Percentiles rank a stretch among this genome's conserved stretches.
Evolutionary conservation across 106 monocot species (phyloP).

Genomic region (Alisma plantagoaquatica): DNA sequence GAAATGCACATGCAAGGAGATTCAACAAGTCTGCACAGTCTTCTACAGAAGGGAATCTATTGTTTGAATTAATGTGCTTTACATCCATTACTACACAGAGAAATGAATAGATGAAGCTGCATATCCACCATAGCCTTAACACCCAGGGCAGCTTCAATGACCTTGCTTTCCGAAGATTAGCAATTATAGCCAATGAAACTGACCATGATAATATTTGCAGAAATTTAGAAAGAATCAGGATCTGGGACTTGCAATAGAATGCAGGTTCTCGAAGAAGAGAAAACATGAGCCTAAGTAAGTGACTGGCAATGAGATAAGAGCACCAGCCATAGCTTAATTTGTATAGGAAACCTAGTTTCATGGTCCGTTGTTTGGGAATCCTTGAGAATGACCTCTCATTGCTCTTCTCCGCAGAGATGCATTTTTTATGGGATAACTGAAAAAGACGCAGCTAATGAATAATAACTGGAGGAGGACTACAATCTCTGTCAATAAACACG

Average conservation of each 20-base stretch:
- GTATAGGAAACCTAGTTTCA: constrained; percentile 36
- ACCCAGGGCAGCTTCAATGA: constrained; percentile 37
- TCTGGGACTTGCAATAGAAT: constrained; percentile 17
- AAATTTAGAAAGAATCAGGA: constrained; percentile 31
- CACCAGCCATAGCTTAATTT: constrained; percentile 48
- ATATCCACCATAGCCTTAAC: constrained; percentile 62
- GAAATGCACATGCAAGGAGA: constrained; percentile 27
- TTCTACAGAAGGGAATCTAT: constrained; percentile 12
- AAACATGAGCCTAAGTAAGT: constrained; percentile 23
- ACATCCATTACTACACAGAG: constrained; percentile 21
- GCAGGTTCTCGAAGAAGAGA: constrained; percentile 16
- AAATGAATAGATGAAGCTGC: constrained; percentile 37
- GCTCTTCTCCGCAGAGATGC: not conserved
- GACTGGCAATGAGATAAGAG: constrained; percentile 28
- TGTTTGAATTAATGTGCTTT: constrained; percentile 13
- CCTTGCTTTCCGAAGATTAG: constrained; percentile 31
- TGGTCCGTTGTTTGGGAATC: not conserved
- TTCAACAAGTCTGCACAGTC: constrained; percentile 25
- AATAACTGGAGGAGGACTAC: not conserved
- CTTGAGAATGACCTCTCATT: not conserved
- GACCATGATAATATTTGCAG: constrained; percentile 42
- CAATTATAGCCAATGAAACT: constrained; percentile 17
- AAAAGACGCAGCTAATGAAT: not conserved
- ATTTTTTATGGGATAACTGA: not conserved
- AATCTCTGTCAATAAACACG: not conserved